Evolutionary conservation across 169 alveolate species (phyloP), one percentile per base, ranked within the genome.

Genomic region (Prorocentrum cordatum): DNA sequence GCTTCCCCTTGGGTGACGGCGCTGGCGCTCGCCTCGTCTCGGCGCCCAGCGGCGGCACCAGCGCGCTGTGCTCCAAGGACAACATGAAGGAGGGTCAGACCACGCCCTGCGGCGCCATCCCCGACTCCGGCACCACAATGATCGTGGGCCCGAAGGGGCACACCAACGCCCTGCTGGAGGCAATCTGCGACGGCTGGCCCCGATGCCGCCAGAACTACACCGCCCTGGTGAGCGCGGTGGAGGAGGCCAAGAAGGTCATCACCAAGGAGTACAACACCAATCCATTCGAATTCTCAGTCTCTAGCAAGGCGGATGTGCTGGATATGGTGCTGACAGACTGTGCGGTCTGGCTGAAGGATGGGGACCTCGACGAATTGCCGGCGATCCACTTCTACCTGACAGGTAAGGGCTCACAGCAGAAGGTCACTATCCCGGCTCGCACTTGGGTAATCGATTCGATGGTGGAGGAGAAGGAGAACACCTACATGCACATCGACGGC

Each of bases 91-190:
- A 16, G 0, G 89, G 77, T 6, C 59, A 27, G 77, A 27, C 16
- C 20, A 61, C 70, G 47, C 89, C 77, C 3, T 79, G 89, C 27
- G 89, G 79, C 24, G 61, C 61, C 45, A 79, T 79, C 29, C 89
- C 89, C 2, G 89, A 79, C 24, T 79, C 89, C 24, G 89, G 89
- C 3, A 79, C 89, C 4, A 79, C 89, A 6, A 22, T 79, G 75
- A 35, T 79, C 18, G 61, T 64, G 24, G 89, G 89, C 10, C 89
- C 89, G 3, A 2, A 47, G 33, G 29, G 47, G 31, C 89, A 79
- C 39, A 50, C 61, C 7, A 26, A 18, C 20, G 10, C 16, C 3
- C 32, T 79, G 54, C 67, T 61, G n/a, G 59, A 47, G 29, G 35
- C 27, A 26, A 39, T 79, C 9, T 79, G 89, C 50, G 32, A 42